Base-by-base conservation (phyloP, 768 basidiomycete species). In the Calocybe gangraenosa region DNA sequence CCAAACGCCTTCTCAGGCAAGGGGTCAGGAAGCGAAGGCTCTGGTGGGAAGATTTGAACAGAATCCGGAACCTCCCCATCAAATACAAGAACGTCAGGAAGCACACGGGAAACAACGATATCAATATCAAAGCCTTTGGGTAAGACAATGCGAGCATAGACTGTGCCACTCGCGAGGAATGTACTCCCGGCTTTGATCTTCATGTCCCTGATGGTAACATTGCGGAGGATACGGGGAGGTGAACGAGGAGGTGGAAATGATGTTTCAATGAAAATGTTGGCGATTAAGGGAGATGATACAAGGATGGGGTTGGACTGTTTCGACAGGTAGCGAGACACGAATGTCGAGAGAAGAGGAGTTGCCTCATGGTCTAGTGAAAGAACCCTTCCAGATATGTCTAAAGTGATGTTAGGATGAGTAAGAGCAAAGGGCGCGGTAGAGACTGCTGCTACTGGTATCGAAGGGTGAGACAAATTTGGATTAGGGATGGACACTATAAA, bases 181-280 rank as follows among this genome's bases (percentile, higher is more conserved):
- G 57, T 44, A 7, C 56, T 66, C 0, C 69, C 73, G 0, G 84
- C 73, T 48, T 71, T 78, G 46, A 91, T 71, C 54, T 75, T 78
- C 89, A 92, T 91, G 56, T 86, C 74, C 34, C 71, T 73, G 48
- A 92, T 83, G 2, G 84, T 84, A 34, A 92, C 82, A 51, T 87
- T 69, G 10, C 76, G 77, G 11, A 92, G 69, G 28, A 92, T 66
- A 20, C 76, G 68, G 1, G 90, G 88, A 19, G 70, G 74, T 3
- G 81, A 79, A 37, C 69, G 60, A 1, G 84, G 85, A 0, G 76
- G 74, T 2, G 89, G 90, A 55, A 92, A 91, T 1, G 66, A 61
- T 14, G 77, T 67, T 20, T 73, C 56, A 8, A 79, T 52, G 17
- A 65, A 51, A 20, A 82, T 56, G 28, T 60, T 68, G 0, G 81